Base-by-base conservation (phyloP, 257 asterid species). In the Solanum peruvianum region DNA sequence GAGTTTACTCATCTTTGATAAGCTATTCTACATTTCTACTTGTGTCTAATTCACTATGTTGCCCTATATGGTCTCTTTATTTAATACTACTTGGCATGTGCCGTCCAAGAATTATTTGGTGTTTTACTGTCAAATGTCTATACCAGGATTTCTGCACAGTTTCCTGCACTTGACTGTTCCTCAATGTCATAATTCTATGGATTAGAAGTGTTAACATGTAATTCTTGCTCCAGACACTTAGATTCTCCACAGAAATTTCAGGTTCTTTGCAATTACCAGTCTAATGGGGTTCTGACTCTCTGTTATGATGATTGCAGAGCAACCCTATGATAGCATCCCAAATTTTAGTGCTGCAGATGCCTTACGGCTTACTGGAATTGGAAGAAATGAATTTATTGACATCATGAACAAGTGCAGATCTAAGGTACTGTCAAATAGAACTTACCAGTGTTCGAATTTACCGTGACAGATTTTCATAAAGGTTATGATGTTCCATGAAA, bases 331-430 rank as follows among this genome's bases (percentile, higher is more conserved):
- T 88, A 97, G 99, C 91, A 97, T 97, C 88, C 99, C 99, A 71
- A 97, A 97, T 92, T 97, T 97, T 91, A 97, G 98, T 73, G 99
- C 99, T 58, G 99, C 99, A 66, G 99, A 97, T 91, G 98, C 99
- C 71, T 92, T 97, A 91, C 92, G 98, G 86, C 97, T 97, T 76
- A 93, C 99, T 20, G 99, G 98, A 75, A 94, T 97, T 27, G 99
- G 99, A 88, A 94, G 99, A 92, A 97, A 97, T 93, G 99, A 97
- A 89, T 97, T 97, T 90, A 97, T 97, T 87, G 99, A 97, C 91
- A 95, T 97, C 90, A 97, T 97, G 99, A 97, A 96, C 92, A 97
- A 95, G 92, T 97, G 99, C 96, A 97, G 99, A 92, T 97, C 99
- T 90, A 97, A 97, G 99, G 99, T 97, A 91, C 84, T 91, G 86